phyloP scores from a whole-genome alignment of 2,329 filamentous ascomycete species.

The Epichloe typhina region DNA sequence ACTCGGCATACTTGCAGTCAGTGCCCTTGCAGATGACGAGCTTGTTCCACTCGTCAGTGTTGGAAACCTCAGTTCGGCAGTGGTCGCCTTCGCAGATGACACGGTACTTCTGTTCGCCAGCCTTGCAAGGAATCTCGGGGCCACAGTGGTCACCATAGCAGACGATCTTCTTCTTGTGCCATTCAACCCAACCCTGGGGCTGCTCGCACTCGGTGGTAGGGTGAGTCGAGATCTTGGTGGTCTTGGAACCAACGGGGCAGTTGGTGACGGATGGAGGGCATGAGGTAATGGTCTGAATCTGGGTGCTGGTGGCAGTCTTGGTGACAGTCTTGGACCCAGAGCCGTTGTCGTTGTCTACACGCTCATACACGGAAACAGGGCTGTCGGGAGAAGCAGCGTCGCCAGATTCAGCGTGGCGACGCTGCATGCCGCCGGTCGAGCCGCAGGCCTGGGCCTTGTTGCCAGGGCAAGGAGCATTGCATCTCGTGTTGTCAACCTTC shows the following conservation, averaged over 20 bases:
- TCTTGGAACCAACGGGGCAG: slow-evolving; percentile 14
- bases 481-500: slow-evolving; percentile 9
- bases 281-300: slow-evolving; percentile 16
- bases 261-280: slow-evolving; percentile 13
- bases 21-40: slow-evolving; percentile 17
- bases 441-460: slow-evolving; percentile 13
- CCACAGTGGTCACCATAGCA: slow-evolving; percentile 22
- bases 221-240: slow-evolving; percentile 11
- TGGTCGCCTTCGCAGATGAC: slow-evolving; percentile 19
- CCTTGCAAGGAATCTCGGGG: slow-evolving; percentile 15
- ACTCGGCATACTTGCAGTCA: slow-evolving; percentile 16
- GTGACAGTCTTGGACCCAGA: slow-evolving; percentile 4
- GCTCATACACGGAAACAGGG: slow-evolving; percentile 4
- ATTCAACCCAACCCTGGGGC: slow-evolving; percentile 7
- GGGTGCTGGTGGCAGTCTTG: slow-evolving; percentile 17
- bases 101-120: slow-evolving; percentile 15
- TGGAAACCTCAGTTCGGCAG: slow-evolving; percentile 15
- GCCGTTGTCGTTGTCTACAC: neutral
- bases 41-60: slow-evolving; percentile 16
- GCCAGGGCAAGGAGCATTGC: slow-evolving; percentile 18
- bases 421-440: slow-evolving; percentile 4
- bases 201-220: slow-evolving; percentile 8
- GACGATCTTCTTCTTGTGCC: slow-evolving; percentile 20
- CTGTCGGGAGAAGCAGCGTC: neutral
- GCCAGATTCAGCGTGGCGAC: neutral